These are phyloP conservation scores for Nicotiana tomentosiformis DNA, from an alignment of 257 asterid species.

Conservation along the genomic window DNA sequence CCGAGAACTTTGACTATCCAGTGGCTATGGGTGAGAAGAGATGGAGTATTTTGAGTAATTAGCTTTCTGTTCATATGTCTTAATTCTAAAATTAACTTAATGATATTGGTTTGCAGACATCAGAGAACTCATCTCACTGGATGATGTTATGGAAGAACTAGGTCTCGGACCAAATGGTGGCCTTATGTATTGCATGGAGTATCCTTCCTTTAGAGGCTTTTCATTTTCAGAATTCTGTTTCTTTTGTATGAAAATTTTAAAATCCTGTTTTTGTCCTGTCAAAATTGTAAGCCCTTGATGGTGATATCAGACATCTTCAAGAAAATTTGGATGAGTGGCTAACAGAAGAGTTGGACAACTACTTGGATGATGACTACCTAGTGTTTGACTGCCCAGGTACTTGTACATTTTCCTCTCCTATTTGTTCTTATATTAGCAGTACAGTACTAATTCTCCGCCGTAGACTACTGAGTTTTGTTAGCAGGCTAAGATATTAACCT, in stretches of 20 bases:
- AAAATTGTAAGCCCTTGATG: conserved; percentile 48
- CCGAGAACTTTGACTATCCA: conserved; percentile 92
- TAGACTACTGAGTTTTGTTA: not conserved
- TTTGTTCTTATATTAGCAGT: not conserved
- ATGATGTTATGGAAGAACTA: conserved; percentile 95
- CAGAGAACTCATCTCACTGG: conserved; percentile 77
- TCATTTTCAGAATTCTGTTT: not conserved
- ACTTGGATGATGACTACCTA: conserved; percentile 85
- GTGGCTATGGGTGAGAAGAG: conserved; percentile 76
- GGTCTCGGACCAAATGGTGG: conserved; percentile 96
- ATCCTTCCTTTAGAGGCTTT: conserved; percentile 40
- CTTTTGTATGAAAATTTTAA: not conserved
- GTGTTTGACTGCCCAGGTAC: conserved; percentile 97
- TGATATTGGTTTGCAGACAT: conserved; percentile 48
- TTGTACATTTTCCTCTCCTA: not conserved
- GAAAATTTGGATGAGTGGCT: conserved; percentile 94
- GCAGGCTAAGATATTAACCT: not conserved
- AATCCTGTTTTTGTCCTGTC: conserved; percentile 1
- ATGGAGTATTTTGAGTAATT: not conserved
- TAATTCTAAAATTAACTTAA: not conserved
- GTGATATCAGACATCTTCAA: conserved; percentile 67
- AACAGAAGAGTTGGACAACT: conserved; percentile 84
- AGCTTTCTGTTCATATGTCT: conserved; percentile 4
- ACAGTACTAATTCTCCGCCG: not conserved
- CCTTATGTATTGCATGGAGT: conserved; percentile 99